A percentile compares a stretch with the other conserved stretches of the same genome.
Conservation (phyloP, 108 stramenopile genomes). For the Pseudonitzschia multiseries region DNA sequence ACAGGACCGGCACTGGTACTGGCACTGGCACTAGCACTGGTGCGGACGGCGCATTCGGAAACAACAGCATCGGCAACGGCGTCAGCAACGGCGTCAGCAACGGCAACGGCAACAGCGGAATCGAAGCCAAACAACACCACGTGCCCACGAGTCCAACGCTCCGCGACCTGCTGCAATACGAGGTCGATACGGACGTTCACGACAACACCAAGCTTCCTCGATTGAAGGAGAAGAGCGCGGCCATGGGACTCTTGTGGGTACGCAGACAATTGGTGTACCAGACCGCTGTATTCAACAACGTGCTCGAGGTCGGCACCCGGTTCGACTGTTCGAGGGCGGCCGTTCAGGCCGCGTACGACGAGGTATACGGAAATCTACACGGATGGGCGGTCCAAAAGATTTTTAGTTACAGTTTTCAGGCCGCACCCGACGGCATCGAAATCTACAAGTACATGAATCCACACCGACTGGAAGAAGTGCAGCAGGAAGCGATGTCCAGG, state of each 20-base stretch:
- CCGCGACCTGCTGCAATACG: constrained; percentile 52
- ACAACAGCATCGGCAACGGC: no score
- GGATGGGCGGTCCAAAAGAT: constrained; percentile 77
- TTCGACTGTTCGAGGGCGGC: constrained; percentile 47
- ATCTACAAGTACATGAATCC: constrained; percentile 67
- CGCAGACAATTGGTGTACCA: constrained; percentile 69
- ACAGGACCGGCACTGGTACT: not conserved
- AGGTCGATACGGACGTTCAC: constrained; percentile 47
- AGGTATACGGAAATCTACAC: constrained; percentile 64
- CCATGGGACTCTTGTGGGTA: constrained; percentile 73
- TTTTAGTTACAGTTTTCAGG: constrained; percentile 67
- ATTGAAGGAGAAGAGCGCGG: constrained; percentile 58
- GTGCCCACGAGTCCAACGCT: constrained; percentile 44
- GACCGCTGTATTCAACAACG: constrained; percentile 54
- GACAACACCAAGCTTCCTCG: constrained; percentile 47
- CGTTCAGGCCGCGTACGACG: constrained; percentile 57
- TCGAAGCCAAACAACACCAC: not conserved
- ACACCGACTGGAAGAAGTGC: constrained; percentile 41
- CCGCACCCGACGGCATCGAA: constrained; percentile 52
- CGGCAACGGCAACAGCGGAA: constrained; percentile 4
- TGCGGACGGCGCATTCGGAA: no score
- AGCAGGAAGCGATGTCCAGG: constrained; percentile 24
- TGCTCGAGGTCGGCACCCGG: constrained; percentile 40
- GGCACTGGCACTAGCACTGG: no score
- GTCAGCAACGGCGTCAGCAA: no score